Conservation (phyloP, 2,329 filamentous ascomycete genomes). For the Lithohypha guttulata region DNA sequence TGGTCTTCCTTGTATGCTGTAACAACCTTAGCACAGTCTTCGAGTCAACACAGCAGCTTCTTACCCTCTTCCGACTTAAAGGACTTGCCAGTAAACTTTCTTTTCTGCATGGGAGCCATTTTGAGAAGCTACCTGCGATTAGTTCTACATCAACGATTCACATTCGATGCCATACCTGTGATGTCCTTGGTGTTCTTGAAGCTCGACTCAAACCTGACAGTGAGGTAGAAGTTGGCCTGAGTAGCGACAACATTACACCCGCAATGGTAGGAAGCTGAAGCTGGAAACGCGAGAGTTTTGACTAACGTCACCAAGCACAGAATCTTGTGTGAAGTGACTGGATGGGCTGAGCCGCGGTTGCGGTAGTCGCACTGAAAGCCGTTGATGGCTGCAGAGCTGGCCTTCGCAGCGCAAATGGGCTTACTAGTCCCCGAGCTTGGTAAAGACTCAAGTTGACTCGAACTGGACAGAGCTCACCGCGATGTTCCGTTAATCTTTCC, state of each 20-base stretch:
- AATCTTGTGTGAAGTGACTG: too few relatives aligned
- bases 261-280: conserved; percentile 8
- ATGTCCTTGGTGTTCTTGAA: conserved; percentile 6
- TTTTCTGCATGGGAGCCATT: conserved; percentile 23
- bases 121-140: conserved; percentile 18
- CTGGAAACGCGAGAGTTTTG: conserved; percentile 3
- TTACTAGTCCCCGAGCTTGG: too few relatives aligned
- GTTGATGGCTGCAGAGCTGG: too few relatives aligned
- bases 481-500: too few relatives aligned
- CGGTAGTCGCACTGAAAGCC: too few relatives aligned
- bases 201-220: conserved; percentile 14
- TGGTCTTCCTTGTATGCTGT: conserved; percentile 55
- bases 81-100: conserved; percentile 31
- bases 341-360: too few relatives aligned
- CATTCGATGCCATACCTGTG: conserved; percentile 8
- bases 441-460: too few relatives aligned
- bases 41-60: conserved; percentile 11
- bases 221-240: conserved; percentile 16
- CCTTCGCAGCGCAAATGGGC: too few relatives aligned
- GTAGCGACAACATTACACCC: conserved; percentile 19
- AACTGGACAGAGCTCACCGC: too few relatives aligned
- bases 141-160: too few relatives aligned
- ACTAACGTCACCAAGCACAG: conserved; percentile 6
- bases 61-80: conserved; percentile 33
- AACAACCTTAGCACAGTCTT: conserved; percentile 10